phyloP scores from a whole-genome alignment of 2,329 filamentous ascomycete species.

The Pseudogymnoascus pannorum region DNA sequence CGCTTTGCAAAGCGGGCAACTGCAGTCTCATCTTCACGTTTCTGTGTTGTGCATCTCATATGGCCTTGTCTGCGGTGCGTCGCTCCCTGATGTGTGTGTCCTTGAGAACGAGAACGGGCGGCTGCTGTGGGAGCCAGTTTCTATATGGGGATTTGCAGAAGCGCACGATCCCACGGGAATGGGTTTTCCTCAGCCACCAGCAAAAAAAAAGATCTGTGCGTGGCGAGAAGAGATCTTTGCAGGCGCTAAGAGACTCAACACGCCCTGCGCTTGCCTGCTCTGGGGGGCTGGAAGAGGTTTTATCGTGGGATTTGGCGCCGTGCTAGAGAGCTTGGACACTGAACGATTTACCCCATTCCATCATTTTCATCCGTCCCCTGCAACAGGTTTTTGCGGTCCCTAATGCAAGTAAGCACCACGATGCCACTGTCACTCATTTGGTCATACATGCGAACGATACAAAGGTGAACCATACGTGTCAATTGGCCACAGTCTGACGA shows the following conservation, averaged over 20 bases:
- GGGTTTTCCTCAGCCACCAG: neutral
- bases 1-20: neutral
- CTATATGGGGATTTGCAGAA: conserved; percentile 1
- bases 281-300: conserved; percentile 1
- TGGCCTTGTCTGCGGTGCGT: neutral
- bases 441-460: neutral
- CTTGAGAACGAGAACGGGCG: neutral
- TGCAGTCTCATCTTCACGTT: conserved; percentile 7
- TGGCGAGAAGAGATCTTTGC: neutral
- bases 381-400: neutral
- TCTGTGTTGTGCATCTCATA: conserved; percentile 8
- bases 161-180: neutral
- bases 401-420: conserved; percentile 7
- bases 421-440: conserved; percentile 3
- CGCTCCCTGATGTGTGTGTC: neutral
- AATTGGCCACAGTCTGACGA: neutral
- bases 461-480: neutral
- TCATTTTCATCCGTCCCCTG: conserved; percentile 4
- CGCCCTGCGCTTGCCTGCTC: neutral
- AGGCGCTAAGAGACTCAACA: conserved; percentile 7
- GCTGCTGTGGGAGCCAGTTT: neutral
- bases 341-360: conserved; percentile 6
- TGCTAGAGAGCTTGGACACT: conserved; percentile 1
- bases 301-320: neutral
- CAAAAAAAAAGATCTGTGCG: conserved; percentile 1